A percentile compares a stretch with the other conserved stretches of the same genome.
Conservation (phyloP, 139 green algal species). For the Volvox reticuliferus region DNA sequence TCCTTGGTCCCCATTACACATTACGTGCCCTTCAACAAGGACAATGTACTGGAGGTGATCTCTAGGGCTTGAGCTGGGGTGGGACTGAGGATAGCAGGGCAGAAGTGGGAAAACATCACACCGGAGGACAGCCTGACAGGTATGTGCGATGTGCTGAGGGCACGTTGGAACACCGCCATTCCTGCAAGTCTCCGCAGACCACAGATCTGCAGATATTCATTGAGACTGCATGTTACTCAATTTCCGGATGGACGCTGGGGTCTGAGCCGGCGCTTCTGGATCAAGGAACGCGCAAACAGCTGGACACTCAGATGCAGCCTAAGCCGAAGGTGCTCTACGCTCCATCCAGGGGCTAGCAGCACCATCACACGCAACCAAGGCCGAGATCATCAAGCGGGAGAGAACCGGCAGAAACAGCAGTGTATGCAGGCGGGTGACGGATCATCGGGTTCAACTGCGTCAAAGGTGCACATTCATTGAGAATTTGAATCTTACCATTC, state of each 20-base stretch:
- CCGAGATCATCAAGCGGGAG: not conserved
- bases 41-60: no score
- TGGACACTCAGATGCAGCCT: not conserved
- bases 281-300: not conserved
- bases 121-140: no score
- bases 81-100: not conserved
- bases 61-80: not conserved
- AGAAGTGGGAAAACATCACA: no score
- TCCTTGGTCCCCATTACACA: no score
- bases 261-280: not conserved
- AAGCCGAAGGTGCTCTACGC: not conserved
- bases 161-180: no score
- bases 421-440: no score
- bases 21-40: no score
- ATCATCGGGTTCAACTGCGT: not conserved
- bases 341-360: not conserved
- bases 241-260: not conserved
- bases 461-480: no score
- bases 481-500: no score
- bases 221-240: conserved; percentile 20
- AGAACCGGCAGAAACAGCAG: not conserved
- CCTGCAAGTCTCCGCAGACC: no score
- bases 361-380: not conserved
- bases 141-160: no score
- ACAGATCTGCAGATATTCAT: no score